A percentile compares a stretch with the other conserved stretches of the same genome.
Evolutionary conservation across 2,329 filamentous ascomycete species (phyloP).

Genomic region (Verruconis gallopava): DNA sequence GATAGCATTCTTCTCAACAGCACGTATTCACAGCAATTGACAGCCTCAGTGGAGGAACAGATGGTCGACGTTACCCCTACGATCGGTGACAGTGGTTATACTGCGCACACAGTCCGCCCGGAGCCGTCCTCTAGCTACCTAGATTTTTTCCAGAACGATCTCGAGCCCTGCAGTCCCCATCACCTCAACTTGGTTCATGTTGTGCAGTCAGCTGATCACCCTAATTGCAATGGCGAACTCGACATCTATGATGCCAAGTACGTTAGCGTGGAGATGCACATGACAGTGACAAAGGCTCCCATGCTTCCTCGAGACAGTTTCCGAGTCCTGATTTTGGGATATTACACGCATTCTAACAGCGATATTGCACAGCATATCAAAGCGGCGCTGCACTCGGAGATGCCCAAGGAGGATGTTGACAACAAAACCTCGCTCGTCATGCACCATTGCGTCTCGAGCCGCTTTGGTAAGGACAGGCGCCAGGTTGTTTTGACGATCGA

Average conservation of each 20-base stretch:
- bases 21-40: background rate
- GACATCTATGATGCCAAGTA: conserved; percentile 2
- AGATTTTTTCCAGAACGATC: background rate
- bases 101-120: conserved; percentile 1
- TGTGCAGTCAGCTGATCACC: background rate
- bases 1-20: conserved; percentile 11
- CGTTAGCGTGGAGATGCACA: conserved; percentile 3
- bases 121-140: conserved; percentile 1
- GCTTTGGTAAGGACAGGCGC: background rate
- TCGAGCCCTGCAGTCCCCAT: background rate
- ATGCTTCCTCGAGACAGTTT: background rate
- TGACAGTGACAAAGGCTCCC: background rate
- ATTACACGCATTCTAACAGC: background rate
- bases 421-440: too few relatives aligned
- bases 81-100: conserved; percentile 6
- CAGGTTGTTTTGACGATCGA: conserved; percentile 1
- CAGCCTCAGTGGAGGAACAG: too few relatives aligned
- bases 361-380: background rate
- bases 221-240: conserved; percentile 2
- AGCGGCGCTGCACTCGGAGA: background rate
- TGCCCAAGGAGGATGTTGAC: background rate
- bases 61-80: conserved; percentile 1
- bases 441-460: background rate
- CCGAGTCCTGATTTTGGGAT: background rate
- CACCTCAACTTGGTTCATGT: conserved; percentile 1